Base-by-base conservation (phyloP, 352 stramenopile species). In the Phytophthora foliorum region DNA sequence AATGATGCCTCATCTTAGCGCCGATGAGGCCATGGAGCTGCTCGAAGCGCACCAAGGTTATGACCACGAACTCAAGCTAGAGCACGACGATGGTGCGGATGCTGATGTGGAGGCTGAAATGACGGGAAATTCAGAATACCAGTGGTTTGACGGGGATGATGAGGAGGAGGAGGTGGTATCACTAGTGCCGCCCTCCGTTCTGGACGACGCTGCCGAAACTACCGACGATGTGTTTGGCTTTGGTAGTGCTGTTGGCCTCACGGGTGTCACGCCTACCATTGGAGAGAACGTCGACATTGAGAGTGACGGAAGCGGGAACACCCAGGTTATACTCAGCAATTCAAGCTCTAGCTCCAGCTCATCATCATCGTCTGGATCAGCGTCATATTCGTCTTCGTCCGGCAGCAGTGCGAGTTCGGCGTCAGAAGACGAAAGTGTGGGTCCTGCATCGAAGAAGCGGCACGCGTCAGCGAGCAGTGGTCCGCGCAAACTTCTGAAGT, bases 111-210 rank as follows among this genome's bases (percentile, higher is more conserved):
- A 75, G 41, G 22, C 21, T 11, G 57, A 66, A 31, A 45, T 38
- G 38, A 61, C n/a, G 27, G 58, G 41, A 8, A 65, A 48, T 13
- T 29, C 14, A 24, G 60, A 76, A 29, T 76, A 78, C 32, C 75
- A 82, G 36, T 82, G 75, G 75, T 82, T 82, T 71, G 72, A 76
- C 22, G 74, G 58, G 17, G 66, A 77, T 27, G 75, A 80, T 1
- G 55, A 72, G 3, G 65, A 80, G 1, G 68, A 78, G 1, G 63
- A 73, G 7, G 61, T 44, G 16, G 50, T 53, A 29, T 51, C 69
- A 27, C 45, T 72, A 7, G 41, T 65, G 45, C n/a, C 49, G 3
- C 54, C 67, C 2, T 63, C 63, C 11, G 51, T 64, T 11, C 16
- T 78, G 16, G 52, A 75, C 14, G 67, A 75, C 14, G 16, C 44